Percentiles rank a stretch among this genome's conserved stretches.
Conservation (phyloP, 169 alveolate genomes). For the Babesia gibsoni region DNA sequence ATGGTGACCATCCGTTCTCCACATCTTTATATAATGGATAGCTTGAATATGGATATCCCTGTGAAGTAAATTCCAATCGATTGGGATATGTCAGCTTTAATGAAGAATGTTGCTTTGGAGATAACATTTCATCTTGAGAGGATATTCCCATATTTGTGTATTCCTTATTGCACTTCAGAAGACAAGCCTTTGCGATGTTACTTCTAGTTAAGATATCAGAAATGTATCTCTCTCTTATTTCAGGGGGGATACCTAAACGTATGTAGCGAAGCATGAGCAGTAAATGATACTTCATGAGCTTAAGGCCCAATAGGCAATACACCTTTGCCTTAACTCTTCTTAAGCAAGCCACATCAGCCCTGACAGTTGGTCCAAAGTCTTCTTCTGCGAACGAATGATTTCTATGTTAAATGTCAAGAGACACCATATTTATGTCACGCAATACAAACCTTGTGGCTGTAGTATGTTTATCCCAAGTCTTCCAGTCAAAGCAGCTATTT, state of each 20-base stretch:
- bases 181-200: constrained; percentile 50
- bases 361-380: constrained; percentile 20
- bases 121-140: not conserved
- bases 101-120: constrained; percentile 2
- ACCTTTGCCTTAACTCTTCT: constrained; percentile 50
- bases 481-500: constrained; percentile 61
- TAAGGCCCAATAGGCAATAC: constrained; percentile 40
- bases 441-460: constrained; percentile 46
- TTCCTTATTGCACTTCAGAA: constrained; percentile 45
- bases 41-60: constrained; percentile 57
- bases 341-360: constrained; percentile 38
- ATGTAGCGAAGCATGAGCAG: constrained; percentile 47
- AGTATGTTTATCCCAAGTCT: constrained; percentile 55
- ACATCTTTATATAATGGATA: constrained; percentile 2
- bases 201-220: constrained; percentile 57
- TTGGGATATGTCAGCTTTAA: constrained; percentile 51
- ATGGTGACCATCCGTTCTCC: constrained; percentile 38
- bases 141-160: not conserved
- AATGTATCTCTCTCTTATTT: constrained; percentile 63
- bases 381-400: constrained; percentile 20
- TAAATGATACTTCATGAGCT: constrained; percentile 55
- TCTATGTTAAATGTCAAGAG: not conserved
- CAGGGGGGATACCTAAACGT: constrained; percentile 69
- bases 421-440: not conserved
- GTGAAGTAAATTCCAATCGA: constrained; percentile 27